Base-by-base conservation (phyloP, 768 basidiomycete species). In the Termitomyces sp. region DNA sequence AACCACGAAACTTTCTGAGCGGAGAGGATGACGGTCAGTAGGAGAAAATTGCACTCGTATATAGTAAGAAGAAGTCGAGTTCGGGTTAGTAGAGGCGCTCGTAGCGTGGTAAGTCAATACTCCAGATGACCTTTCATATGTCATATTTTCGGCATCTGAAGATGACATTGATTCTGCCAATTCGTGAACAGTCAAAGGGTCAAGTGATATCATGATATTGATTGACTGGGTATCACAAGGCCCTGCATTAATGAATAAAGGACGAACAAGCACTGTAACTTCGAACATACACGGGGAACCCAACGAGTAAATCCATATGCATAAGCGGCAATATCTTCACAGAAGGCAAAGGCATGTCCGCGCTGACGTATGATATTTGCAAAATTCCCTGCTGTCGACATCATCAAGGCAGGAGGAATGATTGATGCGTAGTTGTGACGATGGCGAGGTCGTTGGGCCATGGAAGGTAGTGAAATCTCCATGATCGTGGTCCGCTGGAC, bases 301-400 rank as follows among this genome's bases (percentile, higher is more conserved):
- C 56, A 57, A 22, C 56, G 56, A 44, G 42, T 52, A 14, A 46
- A 20, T 3, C 56, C 49, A 12, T 57, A 57, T n/a, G 50, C 22
- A 51, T 44, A 57, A 26, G 56, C 47, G 4, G 56, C 56, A 26
- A 57, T 51, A 26, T 52, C 56, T 6, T 51, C 56, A 22, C 56
- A 57, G 49, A 57, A 57, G 13, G 50, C 56, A 36, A 57, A 57
- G 18, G 42, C 40, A 9, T 51, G 49, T 28, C 32, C 32, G 18
- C 42, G 56, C 30, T 52, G 49, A 22, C 56, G 48, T 14, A 57
- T n/a, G 8, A 38, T 45, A 36, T 51, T 44, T 10, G 56, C 42
- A 20, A 57, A 14, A 6, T 57, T 49, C 18, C 35, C 14, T 18
- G 56, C 56, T 20, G 30, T 43, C 56, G 42, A 51, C 42, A 57